These are phyloP conservation scores for Colletotrichum viniferum DNA, from an alignment of 2,329 filamentous ascomycete genomes.

Conservation along the genomic window DNA sequence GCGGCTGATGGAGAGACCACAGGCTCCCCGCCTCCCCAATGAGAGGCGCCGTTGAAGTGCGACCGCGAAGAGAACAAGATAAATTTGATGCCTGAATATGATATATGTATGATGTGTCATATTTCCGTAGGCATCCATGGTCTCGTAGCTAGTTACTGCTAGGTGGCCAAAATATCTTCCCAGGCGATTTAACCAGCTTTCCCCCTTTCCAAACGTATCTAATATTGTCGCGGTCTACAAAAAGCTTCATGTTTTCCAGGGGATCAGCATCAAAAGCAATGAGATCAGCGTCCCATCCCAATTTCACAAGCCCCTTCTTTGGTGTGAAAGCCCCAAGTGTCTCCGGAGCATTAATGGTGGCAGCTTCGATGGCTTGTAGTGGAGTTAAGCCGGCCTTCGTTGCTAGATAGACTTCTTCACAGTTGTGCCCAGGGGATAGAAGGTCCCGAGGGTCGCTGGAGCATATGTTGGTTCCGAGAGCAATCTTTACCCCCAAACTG, in stretches of 20 bases:
- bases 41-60: not conserved
- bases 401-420: not conserved
- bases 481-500: not conserved
- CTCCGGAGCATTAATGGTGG: conserved; percentile 49
- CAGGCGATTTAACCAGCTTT: not conserved
- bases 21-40: rapidly evolving
- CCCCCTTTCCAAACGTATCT: not conserved
- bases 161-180: not conserved
- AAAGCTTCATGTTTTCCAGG: not conserved
- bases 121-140: not conserved
- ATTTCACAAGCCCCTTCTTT: conserved; percentile 43
- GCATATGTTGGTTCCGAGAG: not conserved
- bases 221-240: not conserved
- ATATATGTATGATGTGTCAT: not conserved
- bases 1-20: not conserved
- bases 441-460: not conserved
- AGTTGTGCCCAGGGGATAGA: not conserved
- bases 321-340: conserved; percentile 49
- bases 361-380: conserved; percentile 53
- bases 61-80: rapidly evolving
- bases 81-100: not conserved
- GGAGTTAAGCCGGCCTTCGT: conserved; percentile 46
- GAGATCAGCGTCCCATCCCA: not conserved
- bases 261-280: not conserved
- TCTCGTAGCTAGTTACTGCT: not conserved